Percentiles rank a stretch among this genome's conserved stretches.
These are phyloP conservation scores for Colletotrichum lentis DNA, from an alignment of 2,329 filamentous ascomycete genomes.

Conservation along the genomic window DNA sequence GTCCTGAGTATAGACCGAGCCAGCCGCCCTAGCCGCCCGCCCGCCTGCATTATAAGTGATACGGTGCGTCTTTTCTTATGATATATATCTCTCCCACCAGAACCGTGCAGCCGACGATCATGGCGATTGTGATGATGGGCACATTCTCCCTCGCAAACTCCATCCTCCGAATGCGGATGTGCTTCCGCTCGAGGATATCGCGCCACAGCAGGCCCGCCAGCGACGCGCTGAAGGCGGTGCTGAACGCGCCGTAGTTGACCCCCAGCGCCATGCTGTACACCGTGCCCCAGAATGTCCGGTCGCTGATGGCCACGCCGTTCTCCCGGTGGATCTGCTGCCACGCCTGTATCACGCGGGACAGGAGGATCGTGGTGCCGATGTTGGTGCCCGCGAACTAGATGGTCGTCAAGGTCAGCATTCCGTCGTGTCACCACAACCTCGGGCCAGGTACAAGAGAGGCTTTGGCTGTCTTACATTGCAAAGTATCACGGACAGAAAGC, in stretches of 20 bases:
- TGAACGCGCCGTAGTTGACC: constrained; percentile 79
- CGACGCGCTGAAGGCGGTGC: constrained; percentile 75
- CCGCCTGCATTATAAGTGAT: constrained; percentile 41
- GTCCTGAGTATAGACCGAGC: no score
- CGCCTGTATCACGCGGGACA: constrained; percentile 73
- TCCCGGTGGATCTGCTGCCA: constrained; percentile 68
- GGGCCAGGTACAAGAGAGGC: constrained; percentile 36
- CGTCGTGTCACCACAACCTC: not conserved
- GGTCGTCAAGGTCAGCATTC: constrained; percentile 34
- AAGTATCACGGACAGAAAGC: constrained; percentile 73
- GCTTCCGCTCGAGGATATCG: constrained; percentile 73
- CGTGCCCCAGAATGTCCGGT: constrained; percentile 76
- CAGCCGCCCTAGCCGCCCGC: not conserved
- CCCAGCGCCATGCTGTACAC: constrained; percentile 79
- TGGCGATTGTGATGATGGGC: constrained; percentile 74
- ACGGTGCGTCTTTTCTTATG: constrained; percentile 51
- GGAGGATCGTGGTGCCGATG: constrained; percentile 77
- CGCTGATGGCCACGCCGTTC: constrained; percentile 59
- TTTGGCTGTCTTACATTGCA: constrained; percentile 67
- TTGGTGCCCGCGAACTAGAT: constrained; percentile 77
- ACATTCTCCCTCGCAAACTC: constrained; percentile 76
- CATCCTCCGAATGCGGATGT: constrained; percentile 68
- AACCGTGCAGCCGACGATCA: constrained; percentile 69
- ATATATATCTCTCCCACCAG: constrained; percentile 72
- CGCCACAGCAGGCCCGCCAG: constrained; percentile 77